phyloP scores from a whole-genome alignment of 495 filamentous ascomycete genomes.

The Aspergillus homomorphus region DNA sequence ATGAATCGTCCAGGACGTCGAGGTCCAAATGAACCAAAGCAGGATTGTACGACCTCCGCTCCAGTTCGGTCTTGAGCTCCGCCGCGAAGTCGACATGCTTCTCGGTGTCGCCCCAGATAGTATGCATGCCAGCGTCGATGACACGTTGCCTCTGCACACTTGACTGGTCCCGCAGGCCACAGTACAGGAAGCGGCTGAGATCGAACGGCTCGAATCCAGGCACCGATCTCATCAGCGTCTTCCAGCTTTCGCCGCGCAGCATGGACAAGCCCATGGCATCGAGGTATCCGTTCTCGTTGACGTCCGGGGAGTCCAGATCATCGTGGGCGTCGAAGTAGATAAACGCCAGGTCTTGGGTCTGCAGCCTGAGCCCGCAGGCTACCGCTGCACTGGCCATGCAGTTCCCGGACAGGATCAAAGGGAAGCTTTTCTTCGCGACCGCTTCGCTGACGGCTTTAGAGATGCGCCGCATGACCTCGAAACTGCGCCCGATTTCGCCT shows the following conservation, averaged over 20 bases:
- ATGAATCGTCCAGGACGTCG: slow-evolving; percentile 22
- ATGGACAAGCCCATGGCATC: slow-evolving; percentile 29
- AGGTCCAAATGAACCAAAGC: slow-evolving; percentile 28
- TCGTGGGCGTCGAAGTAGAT: slow-evolving; percentile 30
- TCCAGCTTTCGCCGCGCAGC: slow-evolving; percentile 30
- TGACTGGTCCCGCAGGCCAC: slow-evolving; percentile 22
- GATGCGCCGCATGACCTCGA: slow-evolving; percentile 23
- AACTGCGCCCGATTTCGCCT: slow-evolving; percentile 29
- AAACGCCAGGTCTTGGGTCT: slow-evolving; percentile 17
- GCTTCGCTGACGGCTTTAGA: slow-evolving; percentile 20
- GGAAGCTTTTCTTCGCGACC: slow-evolving; percentile 15
- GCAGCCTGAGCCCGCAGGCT: slow-evolving; percentile 23
- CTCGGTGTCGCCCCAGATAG: slow-evolving; percentile 19
- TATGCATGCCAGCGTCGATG: slow-evolving; percentile 20
- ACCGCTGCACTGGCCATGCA: slow-evolving; percentile 25
- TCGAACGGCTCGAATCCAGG: slow-evolving; percentile 20
- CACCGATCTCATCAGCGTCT: slow-evolving; percentile 21
- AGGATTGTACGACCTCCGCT: slow-evolving; percentile 7
- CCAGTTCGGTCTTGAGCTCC: slow-evolving; percentile 13
- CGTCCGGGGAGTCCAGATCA: slow-evolving; percentile 27
- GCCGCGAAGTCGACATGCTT: slow-evolving; percentile 18
- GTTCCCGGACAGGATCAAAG: slow-evolving; percentile 25
- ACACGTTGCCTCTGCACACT: slow-evolving; percentile 19
- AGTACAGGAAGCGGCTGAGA: slow-evolving; percentile 23
- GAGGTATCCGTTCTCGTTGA: slow-evolving; percentile 29